Evolutionary conservation across 371 early-diverging fungal species (phyloP).

Genomic region (Mucor circinelloides): DNA sequence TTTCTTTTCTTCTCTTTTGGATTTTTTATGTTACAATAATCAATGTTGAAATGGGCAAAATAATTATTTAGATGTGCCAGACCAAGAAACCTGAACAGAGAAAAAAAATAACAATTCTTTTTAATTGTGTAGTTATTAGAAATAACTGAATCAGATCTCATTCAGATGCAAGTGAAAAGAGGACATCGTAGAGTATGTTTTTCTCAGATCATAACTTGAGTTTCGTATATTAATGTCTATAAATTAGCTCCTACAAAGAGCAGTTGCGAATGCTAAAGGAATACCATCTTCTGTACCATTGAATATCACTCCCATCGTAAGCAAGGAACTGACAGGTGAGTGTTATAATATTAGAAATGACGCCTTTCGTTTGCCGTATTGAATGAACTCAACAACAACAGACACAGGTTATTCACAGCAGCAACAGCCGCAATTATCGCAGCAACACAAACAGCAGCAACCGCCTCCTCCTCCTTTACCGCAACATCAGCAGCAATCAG

Average conservation of each 20-base stretch:
- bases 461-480: not conserved
- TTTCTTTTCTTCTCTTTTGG: conserved; percentile 7
- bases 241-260: conserved; percentile 40
- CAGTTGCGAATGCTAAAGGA: conserved; percentile 38
- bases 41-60: conserved; percentile 1
- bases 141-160: conserved; percentile 51
- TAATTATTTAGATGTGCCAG: not conserved
- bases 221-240: not conserved
- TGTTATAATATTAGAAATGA: not conserved
- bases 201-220: not conserved
- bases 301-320: conserved; percentile 11
- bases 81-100: not conserved
- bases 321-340: conserved; percentile 6
- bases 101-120: not conserved
- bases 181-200: conserved; percentile 55
- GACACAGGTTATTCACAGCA: conserved; percentile 1
- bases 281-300: conserved; percentile 30
- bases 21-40: not conserved
- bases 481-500: not conserved
- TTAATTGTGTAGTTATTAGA: conserved; percentile 42
- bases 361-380: not conserved
- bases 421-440: not conserved
- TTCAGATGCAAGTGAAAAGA: conserved; percentile 53
- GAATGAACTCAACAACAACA: conserved; percentile 2
- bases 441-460: not conserved